Base-by-base conservation (phyloP, 129 eudicot species). In the Saposhnikovia divaricata region DNA sequence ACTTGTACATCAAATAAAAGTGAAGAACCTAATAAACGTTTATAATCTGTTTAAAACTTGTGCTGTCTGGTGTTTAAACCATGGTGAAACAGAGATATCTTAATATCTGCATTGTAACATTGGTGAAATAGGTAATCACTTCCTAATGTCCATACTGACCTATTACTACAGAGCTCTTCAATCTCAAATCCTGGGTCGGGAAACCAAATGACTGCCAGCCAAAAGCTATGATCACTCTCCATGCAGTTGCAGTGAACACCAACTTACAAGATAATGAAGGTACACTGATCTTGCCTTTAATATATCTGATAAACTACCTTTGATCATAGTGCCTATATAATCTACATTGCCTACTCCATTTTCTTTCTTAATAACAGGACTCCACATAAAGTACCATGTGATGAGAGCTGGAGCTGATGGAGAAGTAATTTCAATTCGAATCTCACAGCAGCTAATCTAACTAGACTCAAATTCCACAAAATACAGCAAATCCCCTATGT, bases 261-360 rank as follows among this genome's bases (percentile, higher is more conserved):
- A 95, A 95, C 78, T 80, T 95, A 82, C 97, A 86, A 84, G 94
- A 84, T 55, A 95, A 95, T 81, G 97, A 95, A 77, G 99, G 99
- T 92, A 89, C 75, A 43, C 65, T 70, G 40, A 47, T 11, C 27
- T 53, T 61, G 3, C 76, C 46, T 73, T 72, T 81, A 53, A 18
- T 13, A 51, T 66, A 40, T 75, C 37, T 5, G 23, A n/a, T 39
- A 23, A 39, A 37, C 66, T 77, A 31, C 19, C 65, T 39, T 40
- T 46, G 40, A 34, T 45, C 12, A 78, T 63, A 23, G 25, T 43
- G 28, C 15, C 68, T 14, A 23, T 27, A 37, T n/a, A 16, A 27
- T 34, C 44, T 34, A 31, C 27, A 53, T 21, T 4, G 14, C 6
- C 59, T 21, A 77, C 28, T 44, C 40, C 18, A 25, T 47, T 6